Base-by-base conservation (phyloP, 1,139 yeast species). In the Geotrichum cucujoidarum region DNA sequence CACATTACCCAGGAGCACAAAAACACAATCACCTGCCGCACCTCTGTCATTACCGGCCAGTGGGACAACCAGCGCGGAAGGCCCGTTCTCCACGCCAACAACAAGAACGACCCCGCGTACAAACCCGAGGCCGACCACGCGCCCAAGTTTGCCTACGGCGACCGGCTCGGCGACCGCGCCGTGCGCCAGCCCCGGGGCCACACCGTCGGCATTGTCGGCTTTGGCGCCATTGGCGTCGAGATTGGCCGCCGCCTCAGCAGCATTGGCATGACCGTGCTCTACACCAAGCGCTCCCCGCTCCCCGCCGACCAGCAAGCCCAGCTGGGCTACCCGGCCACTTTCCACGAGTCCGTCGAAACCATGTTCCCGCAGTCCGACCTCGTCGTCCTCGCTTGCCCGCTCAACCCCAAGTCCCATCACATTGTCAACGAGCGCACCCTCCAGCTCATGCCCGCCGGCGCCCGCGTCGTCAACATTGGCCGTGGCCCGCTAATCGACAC, bases 401-500 rank as follows among this genome's bases (percentile, higher is more conserved):
- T 81, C 20, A 73, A 80, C 2, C 73, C 77, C 1, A 72, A 74
- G 24, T 84, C 94, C 0, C 62, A 66, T 17, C 75, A 82, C 56
- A 63, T 85, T 58, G 68, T 85, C 50, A 76, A 83, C 57, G 66
- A 61, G 27, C 59, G 71, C 0, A 60, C 80, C 1, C 70, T 86
- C 16, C 63, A 66, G 10, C 57, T 62, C 49, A 65, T 73, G 39
- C 76, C 83, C 54, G 63, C 65, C 22, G 81, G 81, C 1, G 74
- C 82, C 14, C 71, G 86, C 54, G 70, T 88, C 31, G 81, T 88
- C 49, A 88, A 88, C 61, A 80, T 85, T 29, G 95, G 95, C 1
- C 74, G 95, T 57, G 95, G 95, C 0, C 64, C 75, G 8, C 78
- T 85, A 29, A 78, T 85, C 55, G 83, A 85, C 60, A 92, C 85